Evolutionary conservation across 345 rosid species (phyloP), one percentile per base, ranked within the genome.

Genomic region (Acer saccharum): DNA sequence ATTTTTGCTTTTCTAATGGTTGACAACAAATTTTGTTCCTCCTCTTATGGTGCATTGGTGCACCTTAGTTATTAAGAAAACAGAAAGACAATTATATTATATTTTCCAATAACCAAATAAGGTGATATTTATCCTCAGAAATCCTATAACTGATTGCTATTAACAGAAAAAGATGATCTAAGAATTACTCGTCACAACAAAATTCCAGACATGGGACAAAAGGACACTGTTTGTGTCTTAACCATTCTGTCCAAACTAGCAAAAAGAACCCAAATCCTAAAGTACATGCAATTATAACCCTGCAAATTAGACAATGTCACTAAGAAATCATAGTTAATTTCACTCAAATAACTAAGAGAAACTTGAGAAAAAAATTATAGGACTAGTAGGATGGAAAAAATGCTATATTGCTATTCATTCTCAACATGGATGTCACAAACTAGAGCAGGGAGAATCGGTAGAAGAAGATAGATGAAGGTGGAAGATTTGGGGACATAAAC

Each of bases 381-480:
- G n/a, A 72, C 32, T 55, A 10, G 21, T 29, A 5, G 25, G 44
- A 17, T 71, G 39, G 39, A 60, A 35, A 12, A 20, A 39, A 48
- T 35, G 20, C 18, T 68, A 35, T 35, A 35, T 35, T 35, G 43
- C 20, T 60, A 58, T 60, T 20, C 25, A 10, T 7, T 16, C 29
- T 41, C 4, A 41, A 60, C 29, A 18, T 43, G 60, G 64, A 41
- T 35, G 25, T 6, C 32, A 72, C 35, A 39, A 12, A 58, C 29
- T 10, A n/a, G 39, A 27, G 3, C 25, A n/a, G 52, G 54, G 17
- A 60, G 48, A 44, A 57, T 72, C 18, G n/a, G 11, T 3, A 10
- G 64, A 50, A 27, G 32, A 70, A 12, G 58, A 50, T 50, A 70
- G 18, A 71, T 71, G 65, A 55, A 71, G 50, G 65, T 13, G 8